Base-by-base conservation (phyloP, 1,139 yeast species). In the Pichia inconspicua region DNA sequence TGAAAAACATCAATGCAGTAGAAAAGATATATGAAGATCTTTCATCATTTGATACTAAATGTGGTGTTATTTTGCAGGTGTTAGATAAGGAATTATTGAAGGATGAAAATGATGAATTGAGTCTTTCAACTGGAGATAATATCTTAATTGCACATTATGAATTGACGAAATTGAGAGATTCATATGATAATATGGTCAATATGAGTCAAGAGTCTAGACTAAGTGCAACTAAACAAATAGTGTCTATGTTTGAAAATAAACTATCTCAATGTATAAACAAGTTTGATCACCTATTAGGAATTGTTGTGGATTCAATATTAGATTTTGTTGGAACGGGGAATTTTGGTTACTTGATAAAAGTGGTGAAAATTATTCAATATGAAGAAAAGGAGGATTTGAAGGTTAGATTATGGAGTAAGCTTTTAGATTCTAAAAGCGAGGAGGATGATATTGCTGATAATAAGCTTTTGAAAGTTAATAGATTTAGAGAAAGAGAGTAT, bases 371-470 rank as follows among this genome's bases (percentile, higher is more conserved):
- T 30, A 73, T 94, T 40, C 95, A 89, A 53, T 75, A 71, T 55
- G 99, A 94, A 63, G 85, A 84, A 54, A 72, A 75, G 39, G 89
- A 85, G 58, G 98, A 92, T 59, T 64, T 81, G 52, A 81, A 82
- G 56, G 71, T 81, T 32, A 62, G 69, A 10, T 69, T 84, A n/a
- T 68, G 77, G 51, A 65, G 71, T 41, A 73, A 72, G 34, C 63
- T 64, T 8, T 14, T 48, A 8, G 38, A 49, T n/a, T 44, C 49
- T 25, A 48, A 48, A 27, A 44, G 32, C 5, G 17, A 28, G 14
- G 34, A 34, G 14, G 42, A 38, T 6, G 34, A 38, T 17, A n/a
- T 17, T 15, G n/a, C 11, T 9, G 47, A 42, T 55, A 61, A 65
- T 48, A 60, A 53, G 43, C 51, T 52, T 22, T 45, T 48, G 11